Base-by-base conservation (phyloP, 441 rosid genomes). In the Pelargonium myrrhifolium region DNA sequence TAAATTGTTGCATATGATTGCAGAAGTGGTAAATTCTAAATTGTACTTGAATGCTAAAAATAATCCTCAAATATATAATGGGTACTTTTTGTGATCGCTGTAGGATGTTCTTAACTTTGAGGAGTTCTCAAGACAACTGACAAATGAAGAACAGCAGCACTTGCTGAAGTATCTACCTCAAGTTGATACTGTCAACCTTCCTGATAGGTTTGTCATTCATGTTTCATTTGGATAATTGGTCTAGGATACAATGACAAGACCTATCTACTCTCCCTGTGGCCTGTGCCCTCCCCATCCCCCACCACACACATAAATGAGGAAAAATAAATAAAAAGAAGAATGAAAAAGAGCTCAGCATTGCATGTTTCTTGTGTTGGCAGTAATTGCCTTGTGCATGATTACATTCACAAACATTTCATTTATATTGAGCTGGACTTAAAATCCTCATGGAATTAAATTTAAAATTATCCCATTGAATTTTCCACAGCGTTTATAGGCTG, bases 81-180 rank as follows among this genome's bases (percentile, higher is more conserved):
- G 37, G 72, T 68, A 45, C 53, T 53, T 45, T 43, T 40, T 35
- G 12, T 70, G 51, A 67, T 21, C 60, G 75, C 67, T 74, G 72
- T 79, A 94, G 97, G 89, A 81, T 71, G 73, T 92, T 77, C 75
- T 88, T 76, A 92, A 88, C 84, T 86, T 88, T 69, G 89, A 89
- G 78, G 90, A 80, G 81, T 91, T 94, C 69, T 66, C 71, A 28
- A 83, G 76, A 72, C 78, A 74, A 67, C 81, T 91, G 75, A 87
- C 94, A 58, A 68, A 73, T 62, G 96, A 86, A 74, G 99, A 94
- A 76, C 97, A 89, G 81, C 83, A 70, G 68, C 87, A 81, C 65
- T 82, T 94, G 65, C 78, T 87, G 74, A 87, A 82, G 74, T 83
- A 85, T 69, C 85, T 94, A 67, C 87, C 97, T 72, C 80, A 79